Conservation (phyloP, 106 monocot species). For the Dioscorea dumetorum region DNA sequence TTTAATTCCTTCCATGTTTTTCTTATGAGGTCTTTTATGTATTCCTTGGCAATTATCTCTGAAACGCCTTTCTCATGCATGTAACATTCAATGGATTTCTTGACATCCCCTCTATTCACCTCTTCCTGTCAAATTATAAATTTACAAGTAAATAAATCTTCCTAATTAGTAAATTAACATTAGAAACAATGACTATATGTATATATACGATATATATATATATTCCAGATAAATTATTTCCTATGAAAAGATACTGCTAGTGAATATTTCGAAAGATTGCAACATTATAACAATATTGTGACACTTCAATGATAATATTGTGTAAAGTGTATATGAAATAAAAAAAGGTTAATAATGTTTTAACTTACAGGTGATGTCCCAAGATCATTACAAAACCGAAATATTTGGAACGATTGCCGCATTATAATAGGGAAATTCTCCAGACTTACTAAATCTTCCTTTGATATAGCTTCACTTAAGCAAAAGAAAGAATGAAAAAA, state of each 20-base stretch:
- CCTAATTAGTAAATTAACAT: background rate
- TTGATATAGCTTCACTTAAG: background rate
- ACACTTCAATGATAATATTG: no score
- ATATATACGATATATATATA: no score
- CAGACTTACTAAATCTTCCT: conserved; percentile 2
- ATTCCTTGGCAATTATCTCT: conserved; percentile 6
- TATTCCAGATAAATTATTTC: no score
- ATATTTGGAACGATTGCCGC: background rate
- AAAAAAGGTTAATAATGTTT: no score
- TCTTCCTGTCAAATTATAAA: conserved; percentile 5
- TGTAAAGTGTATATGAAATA: no score
- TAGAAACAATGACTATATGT: no score
- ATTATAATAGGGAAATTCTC: background rate
- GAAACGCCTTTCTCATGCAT: conserved; percentile 20
- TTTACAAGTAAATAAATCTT: background rate
- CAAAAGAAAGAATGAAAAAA: background rate
- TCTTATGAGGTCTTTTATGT: conserved; percentile 1
- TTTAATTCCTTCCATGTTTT: conserved; percentile 10
- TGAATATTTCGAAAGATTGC: no score
- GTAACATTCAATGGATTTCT: conserved; percentile 22
- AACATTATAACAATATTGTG: no score
- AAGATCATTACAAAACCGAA: conserved; percentile 22
- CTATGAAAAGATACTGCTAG: no score
- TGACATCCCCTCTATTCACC: conserved; percentile 8
- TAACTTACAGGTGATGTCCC: conserved; percentile 16